Base-by-base conservation (phyloP, 768 basidiomycete species). In the Hemileccinum rubropunctum region DNA sequence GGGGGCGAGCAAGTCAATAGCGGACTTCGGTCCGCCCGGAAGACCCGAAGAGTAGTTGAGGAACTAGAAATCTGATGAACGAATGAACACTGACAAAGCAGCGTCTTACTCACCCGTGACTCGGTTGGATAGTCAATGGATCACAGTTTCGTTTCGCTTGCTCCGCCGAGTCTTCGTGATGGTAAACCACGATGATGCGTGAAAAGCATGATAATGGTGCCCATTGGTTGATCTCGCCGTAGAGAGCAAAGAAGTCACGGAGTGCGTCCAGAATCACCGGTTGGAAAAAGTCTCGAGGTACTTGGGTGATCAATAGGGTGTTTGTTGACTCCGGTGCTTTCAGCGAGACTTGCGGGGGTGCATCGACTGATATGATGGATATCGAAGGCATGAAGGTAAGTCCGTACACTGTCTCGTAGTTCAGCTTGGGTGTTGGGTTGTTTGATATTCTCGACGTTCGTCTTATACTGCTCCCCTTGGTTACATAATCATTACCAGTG, bases 151-250 rank as follows among this genome's bases (percentile, higher is more conserved):
- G 60, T 64, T 90, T 91, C 0, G 87, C 91, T 14, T 64, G 64
- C 61, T 87, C 85, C 0, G 86, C 90, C 36, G 79, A 73, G 17
- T 80, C 78, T 15, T 83, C 82, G 12, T 66, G 63, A 21, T 77
- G 74, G 63, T 84, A 98, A 1, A 97, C 91, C 18, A 95, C 69
- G 48, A 98, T 81, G 28, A 93, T 85, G 26, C 95, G 78, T 1
- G 82, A 80, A 60, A 98, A 92, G 6, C 82, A 84, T 17, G 79
- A 81, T 6, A 98, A 69, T 4, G 93, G 92, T 1, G 88, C 91
- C 94, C 95, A 99, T 58, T 86, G 80, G 60, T 88, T 84, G n/a
- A 99, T 82, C 21, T 77, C 71, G 15, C 97, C 95, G 58, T 86
- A 94, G 3, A 75, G 62, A 3, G 73, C 73, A 63, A 98, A 98